A percentile compares a stretch with the other conserved stretches of the same genome.
These are phyloP conservation scores for Penicillium sp. DNA, from an alignment of 2,329 filamentous ascomycete species.

Conservation along the genomic window DNA sequence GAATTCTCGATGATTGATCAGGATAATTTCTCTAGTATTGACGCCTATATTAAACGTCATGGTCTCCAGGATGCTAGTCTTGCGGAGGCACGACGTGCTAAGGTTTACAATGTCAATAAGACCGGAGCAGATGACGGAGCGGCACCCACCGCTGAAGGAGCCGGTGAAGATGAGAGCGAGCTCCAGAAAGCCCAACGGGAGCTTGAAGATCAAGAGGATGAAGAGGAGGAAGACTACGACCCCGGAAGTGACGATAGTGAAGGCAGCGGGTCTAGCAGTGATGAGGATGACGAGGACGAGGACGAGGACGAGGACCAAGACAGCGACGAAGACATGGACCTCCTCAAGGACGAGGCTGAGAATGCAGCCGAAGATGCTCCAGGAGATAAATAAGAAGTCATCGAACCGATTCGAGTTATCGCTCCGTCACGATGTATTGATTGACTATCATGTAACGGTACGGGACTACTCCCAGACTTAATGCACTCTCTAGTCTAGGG, in stretches of 20 bases:
- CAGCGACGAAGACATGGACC: constrained; percentile 34
- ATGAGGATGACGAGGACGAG: constrained; percentile 38
- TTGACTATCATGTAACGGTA: constrained; percentile 1
- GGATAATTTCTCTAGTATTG: constrained; percentile 61
- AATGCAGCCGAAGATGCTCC: constrained; percentile 45
- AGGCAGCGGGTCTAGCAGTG: constrained; percentile 46
- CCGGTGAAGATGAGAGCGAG: constrained; percentile 57
- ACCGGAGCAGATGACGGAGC: constrained; percentile 29
- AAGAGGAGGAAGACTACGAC: constrained; percentile 53
- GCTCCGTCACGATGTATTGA: neutral
- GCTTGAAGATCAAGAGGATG: constrained; percentile 50
- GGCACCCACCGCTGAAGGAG: constrained; percentile 24
- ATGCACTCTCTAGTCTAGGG: neutral
- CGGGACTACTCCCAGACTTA: neutral
- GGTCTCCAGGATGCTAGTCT: constrained; percentile 63
- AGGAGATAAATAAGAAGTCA: constrained; percentile 27
- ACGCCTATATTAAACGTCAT: constrained; percentile 61
- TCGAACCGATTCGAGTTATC: neutral
- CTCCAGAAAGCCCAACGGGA: constrained; percentile 58
- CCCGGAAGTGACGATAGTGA: constrained; percentile 52
- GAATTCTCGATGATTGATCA: constrained; percentile 68
- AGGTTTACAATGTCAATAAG: constrained; percentile 56
- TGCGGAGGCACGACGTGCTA: constrained; percentile 59
- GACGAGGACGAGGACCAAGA: constrained; percentile 30
- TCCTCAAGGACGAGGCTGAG: constrained; percentile 45